These are phyloP conservation scores for Acacia confusa DNA, from an alignment of 306 rosid genomes.

Conservation along the genomic window DNA sequence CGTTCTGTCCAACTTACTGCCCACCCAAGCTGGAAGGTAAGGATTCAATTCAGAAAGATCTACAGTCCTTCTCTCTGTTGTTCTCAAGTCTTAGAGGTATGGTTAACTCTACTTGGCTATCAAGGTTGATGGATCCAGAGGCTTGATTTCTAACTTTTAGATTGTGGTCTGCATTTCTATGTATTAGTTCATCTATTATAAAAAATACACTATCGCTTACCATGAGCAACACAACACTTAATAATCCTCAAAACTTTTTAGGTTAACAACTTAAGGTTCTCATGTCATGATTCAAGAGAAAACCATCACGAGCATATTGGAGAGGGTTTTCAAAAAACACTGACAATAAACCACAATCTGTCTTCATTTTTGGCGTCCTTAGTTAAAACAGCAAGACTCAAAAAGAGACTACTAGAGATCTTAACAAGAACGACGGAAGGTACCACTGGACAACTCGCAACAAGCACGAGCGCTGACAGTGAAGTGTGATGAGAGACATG, in stretches of 20 bases:
- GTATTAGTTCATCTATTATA: neutral
- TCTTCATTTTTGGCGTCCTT: constrained; percentile 51
- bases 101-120: neutral
- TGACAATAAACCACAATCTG: constrained; percentile 10
- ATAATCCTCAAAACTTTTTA: constrained; percentile 18
- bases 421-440: constrained; percentile 97
- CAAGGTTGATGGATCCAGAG: neutral
- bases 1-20: constrained; percentile 46
- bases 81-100: neutral
- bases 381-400: constrained; percentile 80
- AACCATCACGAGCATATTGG: neutral
- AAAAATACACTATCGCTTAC: constrained; percentile 19
- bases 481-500: constrained; percentile 65
- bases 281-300: neutral
- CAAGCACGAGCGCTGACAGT: constrained; percentile 59
- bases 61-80: neutral
- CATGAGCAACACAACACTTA: constrained; percentile 28
- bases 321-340: constrained; percentile 1
- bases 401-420: constrained; percentile 99
- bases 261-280: constrained; percentile 14
- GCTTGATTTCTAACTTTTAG: neutral
- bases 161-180: neutral
- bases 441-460: constrained; percentile 94
- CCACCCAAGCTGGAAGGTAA: constrained; percentile 7
- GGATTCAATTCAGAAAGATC: neutral